Percentiles rank a stretch among this genome's conserved stretches.
Conservation (phyloP, 495 filamentous ascomycete genomes). For the Cudoniella acicularis region DNA sequence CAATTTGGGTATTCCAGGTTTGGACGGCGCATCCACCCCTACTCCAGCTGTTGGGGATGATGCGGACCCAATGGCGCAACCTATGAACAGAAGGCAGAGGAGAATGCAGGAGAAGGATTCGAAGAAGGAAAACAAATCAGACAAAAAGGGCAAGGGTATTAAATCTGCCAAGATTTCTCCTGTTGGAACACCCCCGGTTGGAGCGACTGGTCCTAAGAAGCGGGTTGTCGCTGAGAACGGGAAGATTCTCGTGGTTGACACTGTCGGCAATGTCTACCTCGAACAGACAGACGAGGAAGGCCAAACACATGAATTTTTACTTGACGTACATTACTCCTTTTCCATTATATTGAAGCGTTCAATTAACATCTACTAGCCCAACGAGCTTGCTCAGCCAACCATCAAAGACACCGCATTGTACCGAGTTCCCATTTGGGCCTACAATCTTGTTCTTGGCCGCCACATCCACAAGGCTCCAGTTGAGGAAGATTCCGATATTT, state of each 20-base stretch:
- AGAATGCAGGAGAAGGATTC: constrained; percentile 79
- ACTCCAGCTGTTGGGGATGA: constrained; percentile 42
- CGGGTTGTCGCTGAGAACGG: constrained; percentile 88
- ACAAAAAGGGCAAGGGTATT: constrained; percentile 32
- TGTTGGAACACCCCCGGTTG: constrained; percentile 45
- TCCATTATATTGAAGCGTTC: background rate
- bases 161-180: constrained; percentile 49
- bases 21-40: constrained; percentile 46
- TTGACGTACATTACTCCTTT: constrained; percentile 59
- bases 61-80: constrained; percentile 36
- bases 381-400: constrained; percentile 62
- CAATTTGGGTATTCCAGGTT: constrained; percentile 63
- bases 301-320: constrained; percentile 71
- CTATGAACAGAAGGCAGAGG: constrained; percentile 83
- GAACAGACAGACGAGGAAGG: constrained; percentile 88
- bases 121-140: constrained; percentile 56
- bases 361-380: constrained; percentile 38
- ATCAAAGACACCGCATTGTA: constrained; percentile 67
- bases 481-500: constrained; percentile 32
- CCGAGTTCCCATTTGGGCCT: constrained; percentile 64
- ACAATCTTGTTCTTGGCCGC: constrained; percentile 52
- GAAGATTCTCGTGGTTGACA: constrained; percentile 90
- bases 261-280: constrained; percentile 83
- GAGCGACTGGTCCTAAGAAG: constrained; percentile 64
- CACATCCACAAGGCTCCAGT: constrained; percentile 37